Percentiles rank a stretch among this genome's conserved stretches.
phyloP scores from a whole-genome alignment of 2,329 filamentous ascomycete species.

The Triangularia verruculosa region DNA sequence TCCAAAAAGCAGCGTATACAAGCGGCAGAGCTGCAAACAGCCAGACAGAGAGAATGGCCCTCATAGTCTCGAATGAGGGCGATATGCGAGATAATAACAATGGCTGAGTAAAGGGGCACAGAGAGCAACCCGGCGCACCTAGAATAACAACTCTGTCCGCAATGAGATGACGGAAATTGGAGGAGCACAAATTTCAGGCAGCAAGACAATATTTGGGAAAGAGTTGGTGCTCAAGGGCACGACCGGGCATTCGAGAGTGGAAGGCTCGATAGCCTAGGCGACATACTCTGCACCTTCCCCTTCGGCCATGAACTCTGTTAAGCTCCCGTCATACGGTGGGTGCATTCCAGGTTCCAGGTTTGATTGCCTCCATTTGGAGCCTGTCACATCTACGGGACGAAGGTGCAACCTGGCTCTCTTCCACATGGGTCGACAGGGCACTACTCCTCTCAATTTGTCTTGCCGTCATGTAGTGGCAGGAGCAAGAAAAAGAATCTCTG shows the following conservation, averaged over 20 bases:
- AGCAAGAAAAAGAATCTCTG: too few species aligned
- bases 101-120: background rate
- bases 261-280: background rate
- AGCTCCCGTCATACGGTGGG: background rate
- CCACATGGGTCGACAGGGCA: too few species aligned
- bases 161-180: background rate
- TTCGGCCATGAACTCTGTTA: background rate
- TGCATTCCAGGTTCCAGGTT: too few species aligned
- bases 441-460: too few species aligned
- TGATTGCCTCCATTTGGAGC: too few species aligned
- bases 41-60: slow-evolving; percentile 5
- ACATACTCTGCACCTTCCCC: background rate
- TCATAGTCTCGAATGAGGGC: slow-evolving; percentile 13
- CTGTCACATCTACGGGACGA: too few species aligned
- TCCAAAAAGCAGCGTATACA: slow-evolving; percentile 36
- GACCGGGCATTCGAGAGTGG: too few species aligned
- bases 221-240: background rate
- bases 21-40: slow-evolving; percentile 17
- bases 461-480: too few species aligned
- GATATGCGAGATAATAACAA: background rate
- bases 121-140: too few species aligned
- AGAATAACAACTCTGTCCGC: background rate
- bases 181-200: background rate
- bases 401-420: too few species aligned
- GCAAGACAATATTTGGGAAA: background rate